Conservation (phyloP, 2,329 filamentous ascomycete genomes). For the Paramyrothecium sp. region DNA sequence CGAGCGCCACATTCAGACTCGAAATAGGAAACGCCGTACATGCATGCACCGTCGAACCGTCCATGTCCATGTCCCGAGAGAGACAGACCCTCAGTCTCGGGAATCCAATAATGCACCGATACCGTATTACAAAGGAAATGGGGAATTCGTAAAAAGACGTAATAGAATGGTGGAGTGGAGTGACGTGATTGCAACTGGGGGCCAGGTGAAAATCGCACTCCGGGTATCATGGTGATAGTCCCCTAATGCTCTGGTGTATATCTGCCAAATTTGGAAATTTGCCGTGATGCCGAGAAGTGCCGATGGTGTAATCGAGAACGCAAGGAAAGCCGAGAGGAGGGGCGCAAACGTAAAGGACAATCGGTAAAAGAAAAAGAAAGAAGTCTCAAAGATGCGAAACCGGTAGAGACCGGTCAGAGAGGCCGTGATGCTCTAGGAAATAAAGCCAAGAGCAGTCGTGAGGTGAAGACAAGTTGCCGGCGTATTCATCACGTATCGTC, state of each 20-base stretch:
- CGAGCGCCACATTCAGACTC: no score
- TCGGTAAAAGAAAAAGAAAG: no score
- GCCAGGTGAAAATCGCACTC: conserved; percentile 33
- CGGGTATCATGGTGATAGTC: conserved; percentile 37
- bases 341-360: no score
- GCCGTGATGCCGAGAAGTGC: conserved; percentile 26
- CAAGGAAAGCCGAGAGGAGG: no score
- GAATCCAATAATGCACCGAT: neutral
- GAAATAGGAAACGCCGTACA: conserved; percentile 23
- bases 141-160: conserved; percentile 9
- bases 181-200: conserved; percentile 28
- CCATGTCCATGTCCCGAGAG: conserved; percentile 11
- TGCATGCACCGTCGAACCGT: conserved; percentile 19
- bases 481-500: no score
- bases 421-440: no score
- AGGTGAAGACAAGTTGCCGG: no score
- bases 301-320: conserved; percentile 13
- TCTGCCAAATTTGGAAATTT: conserved; percentile 20
- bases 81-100: neutral
- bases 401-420: no score
- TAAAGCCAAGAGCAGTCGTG: no score
- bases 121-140: conserved; percentile 2
- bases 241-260: conserved; percentile 34
- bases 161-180: conserved; percentile 34
- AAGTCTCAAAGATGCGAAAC: no score